These are phyloP conservation scores for Fragaria vesca DNA, from an alignment of 306 rosid genomes.

Conservation along the genomic window DNA sequence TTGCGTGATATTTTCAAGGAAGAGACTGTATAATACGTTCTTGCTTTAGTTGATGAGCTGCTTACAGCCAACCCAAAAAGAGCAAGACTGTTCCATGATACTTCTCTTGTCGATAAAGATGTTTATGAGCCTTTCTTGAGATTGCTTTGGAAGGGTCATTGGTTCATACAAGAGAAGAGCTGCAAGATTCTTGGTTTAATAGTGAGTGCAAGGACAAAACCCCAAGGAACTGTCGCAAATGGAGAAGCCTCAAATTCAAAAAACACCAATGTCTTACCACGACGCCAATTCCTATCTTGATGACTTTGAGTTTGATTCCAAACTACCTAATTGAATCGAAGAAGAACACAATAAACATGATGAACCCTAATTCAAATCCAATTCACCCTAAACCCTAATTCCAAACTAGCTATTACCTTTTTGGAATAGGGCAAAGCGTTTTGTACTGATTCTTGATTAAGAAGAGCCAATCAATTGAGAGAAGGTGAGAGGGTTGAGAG, in stretches of 20 bases:
- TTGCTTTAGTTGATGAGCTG: slow-evolving; percentile 88
- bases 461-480: too few relatives aligned
- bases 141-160: slow-evolving; percentile 92
- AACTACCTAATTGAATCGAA: too few relatives aligned
- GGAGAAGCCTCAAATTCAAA: slow-evolving; percentile 75
- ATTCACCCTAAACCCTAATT: too few relatives aligned
- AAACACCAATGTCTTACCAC: too few relatives aligned
- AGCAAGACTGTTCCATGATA: slow-evolving; percentile 86
- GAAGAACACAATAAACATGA: too few relatives aligned
- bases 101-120: slow-evolving; percentile 65
- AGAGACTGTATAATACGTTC: slow-evolving; percentile 87
- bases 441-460: too few relatives aligned
- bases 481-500: too few relatives aligned
- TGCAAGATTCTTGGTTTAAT: slow-evolving; percentile 85
- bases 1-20: slow-evolving; percentile 85
- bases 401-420: too few relatives aligned
- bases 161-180: slow-evolving; percentile 97
- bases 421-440: too few relatives aligned
- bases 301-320: too few relatives aligned
- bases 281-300: too few relatives aligned
- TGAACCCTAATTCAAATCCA: too few relatives aligned
- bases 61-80: slow-evolving; percentile 90
- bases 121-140: slow-evolving; percentile 92
- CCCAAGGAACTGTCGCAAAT: slow-evolving; percentile 49
- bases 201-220: slow-evolving; percentile 79